Evolutionary conservation across 768 basidiomycete species (phyloP).

Genomic region (Podaxis sp.): DNA sequence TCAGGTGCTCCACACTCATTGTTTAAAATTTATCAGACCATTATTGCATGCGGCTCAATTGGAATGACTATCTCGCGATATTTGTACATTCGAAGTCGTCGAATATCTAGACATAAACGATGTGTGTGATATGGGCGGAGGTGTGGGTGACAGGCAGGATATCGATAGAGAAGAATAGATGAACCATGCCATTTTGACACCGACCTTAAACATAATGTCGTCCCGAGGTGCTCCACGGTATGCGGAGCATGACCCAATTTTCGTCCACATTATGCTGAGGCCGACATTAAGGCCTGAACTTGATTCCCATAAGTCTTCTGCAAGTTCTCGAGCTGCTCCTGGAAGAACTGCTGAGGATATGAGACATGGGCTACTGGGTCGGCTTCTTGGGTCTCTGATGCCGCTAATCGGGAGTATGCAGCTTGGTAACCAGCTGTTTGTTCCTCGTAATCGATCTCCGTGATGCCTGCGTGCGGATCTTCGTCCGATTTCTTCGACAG

Average conservation of each 20-base stretch:
- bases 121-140: not conserved
- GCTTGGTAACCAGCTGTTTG: conserved; percentile 91
- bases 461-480: conserved; percentile 58
- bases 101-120: not conserved
- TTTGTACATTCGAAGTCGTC: conserved; percentile 23
- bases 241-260: not conserved
- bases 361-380: conserved; percentile 66
- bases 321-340: conserved; percentile 43
- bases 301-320: conserved; percentile 34
- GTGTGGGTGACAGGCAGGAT: too few relatives aligned
- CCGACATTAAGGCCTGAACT: conserved; percentile 36
- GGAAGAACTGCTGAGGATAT: conserved; percentile 55
- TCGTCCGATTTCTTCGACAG: conserved; percentile 46
- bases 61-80: conserved; percentile 30
- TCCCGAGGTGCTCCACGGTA: too few relatives aligned
- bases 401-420: conserved; percentile 88
- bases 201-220: not conserved
- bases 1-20: not conserved
- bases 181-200: not conserved
- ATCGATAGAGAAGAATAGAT: not conserved
- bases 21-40: conserved; percentile 19
- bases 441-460: conserved; percentile 88
- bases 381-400: conserved; percentile 56
- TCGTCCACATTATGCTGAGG: conserved; percentile 21
- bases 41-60: conserved; percentile 27